Evolutionary conservation across 371 early-diverging fungal species (phyloP).

Genomic region (Circinella umbellata): DNA sequence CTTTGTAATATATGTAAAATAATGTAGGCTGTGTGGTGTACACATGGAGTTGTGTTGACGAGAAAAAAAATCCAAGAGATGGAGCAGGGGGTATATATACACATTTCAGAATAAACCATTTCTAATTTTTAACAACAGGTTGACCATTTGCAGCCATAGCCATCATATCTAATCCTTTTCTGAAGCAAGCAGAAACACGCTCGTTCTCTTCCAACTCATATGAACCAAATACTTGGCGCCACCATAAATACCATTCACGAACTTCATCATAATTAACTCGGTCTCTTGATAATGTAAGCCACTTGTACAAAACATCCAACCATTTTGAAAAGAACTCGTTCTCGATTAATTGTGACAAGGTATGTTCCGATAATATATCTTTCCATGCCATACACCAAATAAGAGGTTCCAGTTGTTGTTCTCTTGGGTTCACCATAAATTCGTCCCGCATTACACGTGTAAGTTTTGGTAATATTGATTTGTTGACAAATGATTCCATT

Average conservation of each 20-base stretch:
- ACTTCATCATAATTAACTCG: conserved; percentile 68
- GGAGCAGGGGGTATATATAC: background rate
- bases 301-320: conserved; percentile 68
- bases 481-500: conserved; percentile 61
- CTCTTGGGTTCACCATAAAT: conserved; percentile 77
- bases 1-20: too few species aligned
- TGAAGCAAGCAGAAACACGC: conserved; percentile 57
- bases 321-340: conserved; percentile 83
- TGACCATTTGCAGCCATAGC: conserved; percentile 35
- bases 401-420: conserved; percentile 67
- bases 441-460: conserved; percentile 61
- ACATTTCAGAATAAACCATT: background rate
- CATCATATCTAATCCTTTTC: conserved; percentile 77
- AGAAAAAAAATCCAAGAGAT: too few species aligned
- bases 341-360: conserved; percentile 67
- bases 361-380: conserved; percentile 53
- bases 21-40: too few species aligned
- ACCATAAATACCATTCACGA: conserved; percentile 71
- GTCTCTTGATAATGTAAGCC: conserved; percentile 60
- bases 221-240: conserved; percentile 67
- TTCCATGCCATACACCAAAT: conserved; percentile 72
- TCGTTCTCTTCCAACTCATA: conserved; percentile 50
- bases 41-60: background rate
- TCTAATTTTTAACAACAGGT: conserved; percentile 8
- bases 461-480: conserved; percentile 74